These are phyloP conservation scores for Taiozyma sp. DNA, from an alignment of 1,139 yeast genomes.

Conservation along the genomic window DNA sequence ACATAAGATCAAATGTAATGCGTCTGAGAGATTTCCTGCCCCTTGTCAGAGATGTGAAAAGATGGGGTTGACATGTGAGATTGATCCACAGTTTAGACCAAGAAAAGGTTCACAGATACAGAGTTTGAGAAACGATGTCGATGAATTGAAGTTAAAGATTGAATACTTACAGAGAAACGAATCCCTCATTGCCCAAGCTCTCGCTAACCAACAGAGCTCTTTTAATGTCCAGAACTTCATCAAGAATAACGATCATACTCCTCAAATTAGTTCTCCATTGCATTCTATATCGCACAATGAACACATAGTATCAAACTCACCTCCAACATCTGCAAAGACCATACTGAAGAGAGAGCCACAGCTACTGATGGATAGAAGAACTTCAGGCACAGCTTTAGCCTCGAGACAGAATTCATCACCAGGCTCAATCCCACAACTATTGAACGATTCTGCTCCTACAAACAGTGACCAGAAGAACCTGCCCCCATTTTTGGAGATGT, in stretches of 20 bases:
- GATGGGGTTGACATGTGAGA: slow-evolving; percentile 77
- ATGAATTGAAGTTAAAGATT: slow-evolving; percentile 71
- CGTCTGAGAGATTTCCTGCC: slow-evolving; percentile 73
- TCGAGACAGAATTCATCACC: slow-evolving; percentile 21
- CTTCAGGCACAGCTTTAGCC: slow-evolving; percentile 20
- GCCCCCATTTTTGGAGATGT: slow-evolving; percentile 31
- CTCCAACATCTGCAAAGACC: slow-evolving; percentile 24
- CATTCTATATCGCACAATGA: slow-evolving; percentile 6
- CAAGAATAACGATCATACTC: slow-evolving; percentile 28
- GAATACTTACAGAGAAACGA: slow-evolving; percentile 71
- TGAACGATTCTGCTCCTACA: slow-evolving; percentile 34
- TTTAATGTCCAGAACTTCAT: slow-evolving; percentile 6
- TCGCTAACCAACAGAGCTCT: slow-evolving; percentile 28
- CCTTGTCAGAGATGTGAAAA: slow-evolving; percentile 82
- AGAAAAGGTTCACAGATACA: slow-evolving; percentile 90
- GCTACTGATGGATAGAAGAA: slow-evolving; percentile 25
- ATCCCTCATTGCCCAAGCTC: slow-evolving; percentile 57
- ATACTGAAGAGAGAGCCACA: slow-evolving; percentile 32
- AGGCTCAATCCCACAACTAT: slow-evolving; percentile 27
- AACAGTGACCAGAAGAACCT: slow-evolving; percentile 28
- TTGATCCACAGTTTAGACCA: slow-evolving; percentile 89
- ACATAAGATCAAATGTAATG: slow-evolving; percentile 91
- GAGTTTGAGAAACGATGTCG: slow-evolving; percentile 76
- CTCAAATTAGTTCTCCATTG: slow-evolving; percentile 18
- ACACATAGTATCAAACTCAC: slow-evolving; percentile 8